Conservation (phyloP, 306 rosid genomes). For the Senna siamea region DNA sequence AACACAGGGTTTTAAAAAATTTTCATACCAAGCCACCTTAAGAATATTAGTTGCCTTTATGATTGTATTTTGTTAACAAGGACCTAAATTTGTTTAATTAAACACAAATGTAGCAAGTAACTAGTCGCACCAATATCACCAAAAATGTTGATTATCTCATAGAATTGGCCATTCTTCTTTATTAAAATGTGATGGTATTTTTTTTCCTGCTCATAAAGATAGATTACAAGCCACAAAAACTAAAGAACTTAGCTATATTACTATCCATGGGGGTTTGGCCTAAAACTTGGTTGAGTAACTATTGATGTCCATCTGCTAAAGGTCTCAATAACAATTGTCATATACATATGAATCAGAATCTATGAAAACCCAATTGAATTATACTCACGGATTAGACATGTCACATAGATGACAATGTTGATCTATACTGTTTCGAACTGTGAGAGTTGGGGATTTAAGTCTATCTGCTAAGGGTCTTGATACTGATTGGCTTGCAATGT, state of each 20-base stretch:
- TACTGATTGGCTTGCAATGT: not conserved
- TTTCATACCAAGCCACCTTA: not conserved
- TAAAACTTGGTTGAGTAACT: too few relatives aligned
- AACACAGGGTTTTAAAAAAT: not conserved
- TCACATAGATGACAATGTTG: not conserved
- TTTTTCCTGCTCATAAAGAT: not conserved
- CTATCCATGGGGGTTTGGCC: too few relatives aligned
- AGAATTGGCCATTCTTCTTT: not conserved
- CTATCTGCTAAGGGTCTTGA: not conserved
- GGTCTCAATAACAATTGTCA: not conserved
- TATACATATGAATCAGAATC: not conserved
- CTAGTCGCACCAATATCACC: not conserved
- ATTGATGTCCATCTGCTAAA: not conserved
- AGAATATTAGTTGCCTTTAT: not conserved
- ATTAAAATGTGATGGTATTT: not conserved
- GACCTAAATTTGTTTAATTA: not conserved
- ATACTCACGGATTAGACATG: not conserved
- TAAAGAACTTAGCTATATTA: not conserved
- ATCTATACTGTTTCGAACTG: slow-evolving; percentile 17
- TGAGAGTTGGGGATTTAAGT: not conserved
- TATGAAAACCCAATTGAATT: not conserved
- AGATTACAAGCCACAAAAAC: not conserved
- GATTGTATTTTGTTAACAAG: not conserved
- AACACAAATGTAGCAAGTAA: not conserved
- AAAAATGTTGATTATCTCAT: not conserved